These are phyloP conservation scores for Termitomyces sp. DNA, from an alignment of 768 basidiomycete genomes.

Conservation along the genomic window DNA sequence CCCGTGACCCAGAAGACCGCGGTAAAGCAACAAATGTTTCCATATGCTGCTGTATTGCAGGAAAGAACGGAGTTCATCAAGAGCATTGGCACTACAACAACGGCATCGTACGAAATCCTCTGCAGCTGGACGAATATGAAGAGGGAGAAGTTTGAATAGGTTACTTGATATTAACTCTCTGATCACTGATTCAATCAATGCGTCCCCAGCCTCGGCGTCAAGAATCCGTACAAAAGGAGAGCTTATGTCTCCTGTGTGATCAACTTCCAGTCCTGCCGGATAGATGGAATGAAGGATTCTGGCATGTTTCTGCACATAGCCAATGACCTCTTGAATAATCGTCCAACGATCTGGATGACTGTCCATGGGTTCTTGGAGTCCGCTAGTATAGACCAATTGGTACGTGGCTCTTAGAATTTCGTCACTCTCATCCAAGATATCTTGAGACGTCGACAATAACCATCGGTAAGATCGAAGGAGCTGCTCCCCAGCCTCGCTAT, in stretches of 20 bases:
- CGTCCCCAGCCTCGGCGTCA: slow-evolving; percentile 9
- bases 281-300: slow-evolving; percentile 7
- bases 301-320: slow-evolving; percentile 19
- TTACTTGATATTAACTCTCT: slow-evolving; percentile 15
- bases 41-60: slow-evolving; percentile 17
- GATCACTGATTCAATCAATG: slow-evolving; percentile 12
- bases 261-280: slow-evolving; percentile 17
- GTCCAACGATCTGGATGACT: slow-evolving; percentile 38
- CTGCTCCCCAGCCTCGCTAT: slow-evolving; percentile 4
- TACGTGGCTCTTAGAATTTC: slow-evolving; percentile 41
- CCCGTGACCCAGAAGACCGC: slow-evolving; percentile 36
- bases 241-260: neutral
- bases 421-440: slow-evolving; percentile 42
- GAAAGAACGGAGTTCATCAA: slow-evolving; percentile 9
- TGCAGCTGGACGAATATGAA: slow-evolving; percentile 12
- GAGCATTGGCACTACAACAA: neutral
- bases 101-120: slow-evolving; percentile 17
- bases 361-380: slow-evolving; percentile 30
- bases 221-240: slow-evolving; percentile 15
- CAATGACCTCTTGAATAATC: slow-evolving; percentile 30
- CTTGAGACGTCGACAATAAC: slow-evolving; percentile 22
- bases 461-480: slow-evolving; percentile 23
- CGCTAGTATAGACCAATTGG: slow-evolving; percentile 42
- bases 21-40: slow-evolving; percentile 33
- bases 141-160: slow-evolving; percentile 15